These are phyloP conservation scores for Galerina marginata DNA, from an alignment of 768 basidiomycete genomes.

Conservation along the genomic window DNA sequence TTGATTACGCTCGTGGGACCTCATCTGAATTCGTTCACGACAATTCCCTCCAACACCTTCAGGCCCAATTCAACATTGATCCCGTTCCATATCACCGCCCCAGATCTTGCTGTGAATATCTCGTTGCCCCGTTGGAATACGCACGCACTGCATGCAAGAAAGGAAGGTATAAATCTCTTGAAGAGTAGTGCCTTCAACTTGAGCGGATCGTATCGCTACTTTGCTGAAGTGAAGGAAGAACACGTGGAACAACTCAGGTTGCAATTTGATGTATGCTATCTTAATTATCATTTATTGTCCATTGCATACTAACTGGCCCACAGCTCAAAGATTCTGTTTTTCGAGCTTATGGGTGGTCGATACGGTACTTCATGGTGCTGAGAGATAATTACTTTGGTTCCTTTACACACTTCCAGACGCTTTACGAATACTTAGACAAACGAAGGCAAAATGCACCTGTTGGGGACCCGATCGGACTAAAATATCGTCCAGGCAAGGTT, in stretches of 20 bases:
- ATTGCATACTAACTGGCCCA: background rate
- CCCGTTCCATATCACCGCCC: constrained; percentile 65
- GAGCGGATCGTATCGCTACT: constrained; percentile 78
- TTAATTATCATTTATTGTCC: background rate
- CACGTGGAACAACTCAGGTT: constrained; percentile 82
- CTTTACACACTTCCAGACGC: constrained; percentile 91
- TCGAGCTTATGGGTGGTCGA: constrained; percentile 84
- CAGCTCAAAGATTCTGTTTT: constrained; percentile 51
- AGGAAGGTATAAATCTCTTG: constrained; percentile 65
- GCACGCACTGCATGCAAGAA: constrained; percentile 68
- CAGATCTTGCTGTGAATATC: constrained; percentile 62
- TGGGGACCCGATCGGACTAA: constrained; percentile 82
- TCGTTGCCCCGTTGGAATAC: constrained; percentile 92
- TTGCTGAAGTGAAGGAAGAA: constrained; percentile 65
- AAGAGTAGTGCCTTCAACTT: constrained; percentile 60
- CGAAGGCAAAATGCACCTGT: constrained; percentile 58
- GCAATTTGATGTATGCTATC: constrained; percentile 57
- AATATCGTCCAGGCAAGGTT: constrained; percentile 83
- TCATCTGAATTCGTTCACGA: constrained; percentile 51
- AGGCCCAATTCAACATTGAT: constrained; percentile 72
- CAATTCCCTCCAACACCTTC: constrained; percentile 74
- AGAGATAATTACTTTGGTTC: constrained; percentile 94
- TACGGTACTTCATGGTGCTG: constrained; percentile 86
- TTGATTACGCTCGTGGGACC: constrained; percentile 71
- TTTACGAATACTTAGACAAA: constrained; percentile 83